A percentile compares a stretch with the other conserved stretches of the same genome.
phyloP scores from a whole-genome alignment of 306 rosid species.

The Herpetospermum pedunculosum region DNA sequence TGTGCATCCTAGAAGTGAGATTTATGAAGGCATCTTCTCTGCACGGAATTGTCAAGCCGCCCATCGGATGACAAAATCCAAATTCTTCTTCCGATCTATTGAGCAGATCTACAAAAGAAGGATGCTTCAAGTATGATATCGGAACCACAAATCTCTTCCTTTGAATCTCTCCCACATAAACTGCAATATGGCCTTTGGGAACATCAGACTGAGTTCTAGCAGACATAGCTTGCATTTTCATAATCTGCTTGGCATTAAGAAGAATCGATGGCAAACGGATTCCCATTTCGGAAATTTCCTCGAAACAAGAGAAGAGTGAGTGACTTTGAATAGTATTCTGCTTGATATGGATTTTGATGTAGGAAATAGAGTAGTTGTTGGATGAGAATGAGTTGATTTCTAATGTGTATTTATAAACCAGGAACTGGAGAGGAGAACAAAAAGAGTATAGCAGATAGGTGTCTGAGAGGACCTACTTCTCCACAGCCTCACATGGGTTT shows the following conservation, averaged over 20 bases:
- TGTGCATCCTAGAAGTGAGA: constrained; percentile 17
- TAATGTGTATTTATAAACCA: not conserved
- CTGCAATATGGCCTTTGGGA: constrained; percentile 42
- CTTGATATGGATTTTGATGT: not conserved
- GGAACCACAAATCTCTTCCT: constrained; percentile 36
- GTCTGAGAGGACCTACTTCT: not conserved
- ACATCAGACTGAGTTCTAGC: constrained; percentile 14
- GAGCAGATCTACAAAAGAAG: constrained; percentile 29
- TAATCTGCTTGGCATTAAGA: constrained; percentile 7
- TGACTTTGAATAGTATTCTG: not conserved
- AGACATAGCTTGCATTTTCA: not conserved
- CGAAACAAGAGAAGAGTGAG: not conserved
- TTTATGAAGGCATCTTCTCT: constrained; percentile 28
- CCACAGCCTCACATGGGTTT: not conserved
- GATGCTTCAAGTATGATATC: constrained; percentile 26
- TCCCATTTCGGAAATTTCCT: not conserved
- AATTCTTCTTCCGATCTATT: constrained; percentile 36
- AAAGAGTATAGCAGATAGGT: not conserved
- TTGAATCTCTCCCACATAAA: constrained; percentile 37
- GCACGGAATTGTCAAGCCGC: constrained; percentile 47
- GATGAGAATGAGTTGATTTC: not conserved
- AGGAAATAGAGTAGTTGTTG: not conserved
- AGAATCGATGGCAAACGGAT: constrained; percentile 4
- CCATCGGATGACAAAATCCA: constrained; percentile 45
- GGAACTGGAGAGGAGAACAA: not conserved